Evolutionary conservation across 768 basidiomycete species (phyloP).

Genomic region (Lactarius sp.): DNA sequence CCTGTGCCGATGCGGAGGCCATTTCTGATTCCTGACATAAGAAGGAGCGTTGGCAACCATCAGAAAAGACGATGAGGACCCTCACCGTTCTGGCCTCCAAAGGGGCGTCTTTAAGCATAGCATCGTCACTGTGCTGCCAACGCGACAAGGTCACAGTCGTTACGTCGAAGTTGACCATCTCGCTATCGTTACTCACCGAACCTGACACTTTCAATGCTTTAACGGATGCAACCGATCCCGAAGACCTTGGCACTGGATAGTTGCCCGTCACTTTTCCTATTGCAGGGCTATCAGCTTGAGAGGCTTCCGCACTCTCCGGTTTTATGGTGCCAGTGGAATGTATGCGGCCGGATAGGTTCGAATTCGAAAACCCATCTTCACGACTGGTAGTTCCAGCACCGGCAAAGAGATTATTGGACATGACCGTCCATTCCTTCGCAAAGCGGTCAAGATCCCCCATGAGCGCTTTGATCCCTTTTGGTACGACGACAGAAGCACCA

Average conservation of each 20-base stretch:
- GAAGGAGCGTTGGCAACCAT: not conserved
- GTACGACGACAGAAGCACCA: not conserved
- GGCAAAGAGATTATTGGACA: constrained; percentile 15
- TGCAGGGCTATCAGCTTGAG: not conserved
- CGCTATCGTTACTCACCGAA: not conserved
- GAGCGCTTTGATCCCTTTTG: constrained; percentile 12
- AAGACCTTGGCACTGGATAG: not conserved
- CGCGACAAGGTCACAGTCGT: not conserved
- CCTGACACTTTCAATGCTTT: not conserved
- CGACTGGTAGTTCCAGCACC: not conserved
- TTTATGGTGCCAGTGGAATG: not conserved
- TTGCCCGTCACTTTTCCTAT: not conserved
- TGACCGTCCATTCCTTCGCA: constrained; percentile 16
- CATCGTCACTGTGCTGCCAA: constrained; percentile 15
- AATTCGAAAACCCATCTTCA: not conserved
- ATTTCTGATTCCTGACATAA: not conserved
- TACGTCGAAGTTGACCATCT: not conserved
- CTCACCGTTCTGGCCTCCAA: not conserved
- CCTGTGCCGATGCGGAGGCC: not conserved
- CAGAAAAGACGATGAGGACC: not conserved
- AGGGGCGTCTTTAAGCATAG: not conserved
- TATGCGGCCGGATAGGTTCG: not conserved
- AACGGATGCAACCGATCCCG: not conserved
- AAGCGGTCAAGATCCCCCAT: constrained; percentile 17
- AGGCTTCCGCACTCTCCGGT: not conserved